A percentile compares a stretch with the other conserved stretches of the same genome.
Evolutionary conservation across 257 asterid genomes (phyloP).

Genomic region (Lavandula angustifolia): DNA sequence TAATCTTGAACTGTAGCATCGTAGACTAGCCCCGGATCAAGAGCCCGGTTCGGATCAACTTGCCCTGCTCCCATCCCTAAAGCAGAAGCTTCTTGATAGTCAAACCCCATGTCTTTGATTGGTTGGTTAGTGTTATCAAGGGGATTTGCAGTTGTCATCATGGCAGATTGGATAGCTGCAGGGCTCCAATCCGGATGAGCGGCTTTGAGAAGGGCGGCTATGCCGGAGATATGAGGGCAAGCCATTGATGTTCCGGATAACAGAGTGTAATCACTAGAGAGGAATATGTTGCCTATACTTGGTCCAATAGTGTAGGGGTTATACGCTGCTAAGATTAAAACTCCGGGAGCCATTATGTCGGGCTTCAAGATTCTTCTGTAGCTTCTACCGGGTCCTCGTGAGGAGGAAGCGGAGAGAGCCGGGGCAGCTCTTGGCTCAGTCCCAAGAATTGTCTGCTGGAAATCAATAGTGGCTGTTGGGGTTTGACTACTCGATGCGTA

Average conservation of each 20-base stretch:
- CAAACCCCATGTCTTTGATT: slow-evolving; percentile 35
- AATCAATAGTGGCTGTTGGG: slow-evolving; percentile 36
- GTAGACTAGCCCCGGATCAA: slow-evolving; percentile 57
- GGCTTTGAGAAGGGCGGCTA: slow-evolving; percentile 50
- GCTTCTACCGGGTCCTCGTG: slow-evolving; percentile 54
- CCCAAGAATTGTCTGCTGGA: slow-evolving; percentile 54
- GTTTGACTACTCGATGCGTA: slow-evolving; percentile 21
- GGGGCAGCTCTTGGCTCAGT: slow-evolving; percentile 50
- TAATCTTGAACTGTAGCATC: slow-evolving; percentile 50
- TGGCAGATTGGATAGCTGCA: slow-evolving; percentile 53
- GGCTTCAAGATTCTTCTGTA: slow-evolving; percentile 58
- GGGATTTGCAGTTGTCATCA: slow-evolving; percentile 50
- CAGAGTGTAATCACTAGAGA: slow-evolving; percentile 40
- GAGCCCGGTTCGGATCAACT: slow-evolving; percentile 51
- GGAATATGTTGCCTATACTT: slow-evolving; percentile 27
- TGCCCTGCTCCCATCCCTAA: slow-evolving; percentile 57
- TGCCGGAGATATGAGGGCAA: slow-evolving; percentile 53
- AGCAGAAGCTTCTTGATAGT: slow-evolving; percentile 38
- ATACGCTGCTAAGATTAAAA: slow-evolving; percentile 44
- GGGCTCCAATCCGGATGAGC: slow-evolving; percentile 59
- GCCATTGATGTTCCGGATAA: slow-evolving; percentile 61
- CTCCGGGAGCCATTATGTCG: slow-evolving; percentile 62
- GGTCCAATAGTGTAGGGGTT: slow-evolving; percentile 29
- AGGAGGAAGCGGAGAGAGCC: slow-evolving; percentile 43
- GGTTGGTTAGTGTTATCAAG: slow-evolving; percentile 39